Evolutionary conservation across 2,329 filamentous ascomycete genomes (phyloP), one percentile per base, ranked within the genome.

Genomic region (Chalaropsis thielavioides): DNA sequence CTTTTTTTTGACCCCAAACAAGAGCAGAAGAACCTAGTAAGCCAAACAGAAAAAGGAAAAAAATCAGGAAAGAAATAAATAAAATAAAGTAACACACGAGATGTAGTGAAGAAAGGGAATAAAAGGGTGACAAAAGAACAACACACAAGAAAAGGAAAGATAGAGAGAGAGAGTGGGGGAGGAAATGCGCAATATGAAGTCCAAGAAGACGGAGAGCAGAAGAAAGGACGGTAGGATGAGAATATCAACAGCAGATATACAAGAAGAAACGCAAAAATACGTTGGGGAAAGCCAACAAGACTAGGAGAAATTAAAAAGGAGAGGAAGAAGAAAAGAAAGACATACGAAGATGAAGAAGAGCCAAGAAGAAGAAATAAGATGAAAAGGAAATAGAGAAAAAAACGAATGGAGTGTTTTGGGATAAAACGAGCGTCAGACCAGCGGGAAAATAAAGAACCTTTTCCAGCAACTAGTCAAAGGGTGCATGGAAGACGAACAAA

Each of bases 181-280:
- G 43, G 8, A n/a, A 38, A 58, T 58, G 54, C 54, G 24, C 54
- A 58, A 58, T 8, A n/a, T 58, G 54, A 58, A n/a, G n/a, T 8
- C n/a, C 8, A 58, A 58, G 10, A 58, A 11, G 27, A 35, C 27
- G 15, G 27, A 22, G 24, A 24, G 19, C 19, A 51, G 27, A 13
- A 24, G 46, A 27, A 15, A 24, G 10, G 19, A 24, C 13, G 24
- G 11, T 19, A 51, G n/a, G 19, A 24, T 8, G 6, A 10, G n/a
- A 58, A 58, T 58, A 58, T 58, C 54, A 58, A 58, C 24, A 58
- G 13, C 54, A 58, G 54, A 58, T 58, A 58, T 58, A 58, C 54
- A 58, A 46, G n/a, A 46, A 17, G 7, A 38, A 38, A 8, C 35
- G 10, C 35, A 38, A 38, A 38, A 38, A 8, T 4, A 38, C 10